These are phyloP conservation scores for Xylaria sp. DNA, from an alignment of 2,329 filamentous ascomycete species.

Conservation along the genomic window DNA sequence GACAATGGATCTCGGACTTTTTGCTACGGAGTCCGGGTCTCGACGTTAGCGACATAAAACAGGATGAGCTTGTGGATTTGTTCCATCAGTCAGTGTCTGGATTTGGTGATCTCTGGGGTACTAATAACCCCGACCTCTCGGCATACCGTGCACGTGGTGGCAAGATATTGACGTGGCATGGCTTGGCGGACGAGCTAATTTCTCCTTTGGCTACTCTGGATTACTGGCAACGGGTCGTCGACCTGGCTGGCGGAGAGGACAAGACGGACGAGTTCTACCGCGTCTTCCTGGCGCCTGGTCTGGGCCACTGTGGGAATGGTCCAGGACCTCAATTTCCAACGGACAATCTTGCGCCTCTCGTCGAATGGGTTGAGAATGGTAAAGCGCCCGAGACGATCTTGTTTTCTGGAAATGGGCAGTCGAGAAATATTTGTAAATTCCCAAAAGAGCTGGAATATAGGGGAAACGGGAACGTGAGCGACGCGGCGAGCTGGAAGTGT, in stretches of 20 bases:
- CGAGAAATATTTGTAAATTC: constrained; percentile 38
- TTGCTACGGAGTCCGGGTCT: constrained; percentile 40
- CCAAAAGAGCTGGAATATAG: constrained; percentile 37
- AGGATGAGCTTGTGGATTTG: constrained; percentile 43
- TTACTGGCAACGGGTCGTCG: constrained; percentile 49
- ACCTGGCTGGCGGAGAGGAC: constrained; percentile 34
- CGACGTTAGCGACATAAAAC: constrained; percentile 47
- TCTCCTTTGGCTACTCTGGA: constrained; percentile 46
- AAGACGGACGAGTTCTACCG: constrained; percentile 60
- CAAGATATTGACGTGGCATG: constrained; percentile 57
- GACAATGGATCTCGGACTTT: constrained; percentile 42
- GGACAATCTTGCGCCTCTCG: constrained; percentile 36
- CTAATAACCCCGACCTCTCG: constrained; percentile 44
- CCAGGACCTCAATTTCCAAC: constrained; percentile 48
- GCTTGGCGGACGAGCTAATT: constrained; percentile 53
- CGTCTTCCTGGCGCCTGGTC: constrained; percentile 62
- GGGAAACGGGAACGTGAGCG: constrained; percentile 36
- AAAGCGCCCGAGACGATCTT: constrained; percentile 37
- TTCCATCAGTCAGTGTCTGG: constrained; percentile 36
- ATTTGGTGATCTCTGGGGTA: constrained; percentile 44
- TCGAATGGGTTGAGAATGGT: constrained; percentile 43
- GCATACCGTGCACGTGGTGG: constrained; percentile 50
- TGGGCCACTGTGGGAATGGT: constrained; percentile 61
- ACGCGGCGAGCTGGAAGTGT: constrained; percentile 40
- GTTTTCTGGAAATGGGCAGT: constrained; percentile 34